phyloP scores from a whole-genome alignment of 1,284 basidiomycete species.

The Prillingera fragicola region DNA sequence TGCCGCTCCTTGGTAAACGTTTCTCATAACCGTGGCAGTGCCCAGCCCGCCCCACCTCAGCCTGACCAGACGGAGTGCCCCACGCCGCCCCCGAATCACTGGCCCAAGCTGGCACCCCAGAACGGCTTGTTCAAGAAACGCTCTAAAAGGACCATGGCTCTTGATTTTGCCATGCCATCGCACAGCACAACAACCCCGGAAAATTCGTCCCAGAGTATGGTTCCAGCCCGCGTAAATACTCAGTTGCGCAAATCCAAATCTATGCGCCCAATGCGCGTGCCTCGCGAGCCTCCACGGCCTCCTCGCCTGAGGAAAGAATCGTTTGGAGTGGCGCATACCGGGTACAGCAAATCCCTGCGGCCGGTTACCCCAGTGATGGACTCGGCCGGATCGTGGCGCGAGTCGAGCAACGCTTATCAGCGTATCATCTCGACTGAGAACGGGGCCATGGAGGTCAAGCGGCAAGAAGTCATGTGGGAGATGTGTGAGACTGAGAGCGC shows the following conservation, averaged over 20 bases:
- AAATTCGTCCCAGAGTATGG: no score
- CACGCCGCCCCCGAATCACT: no score
- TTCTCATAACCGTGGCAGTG: no score
- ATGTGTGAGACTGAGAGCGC: constrained; percentile 62
- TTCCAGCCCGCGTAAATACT: no score
- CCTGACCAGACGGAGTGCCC: no score
- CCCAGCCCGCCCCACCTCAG: no score
- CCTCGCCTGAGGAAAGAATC: constrained; percentile 29
- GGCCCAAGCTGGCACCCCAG: no score
- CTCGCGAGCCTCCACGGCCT: constrained; percentile 28
- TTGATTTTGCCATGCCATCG: no score
- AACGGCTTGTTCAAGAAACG: no score
- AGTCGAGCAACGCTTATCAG: constrained; percentile 22
- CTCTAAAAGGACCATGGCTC: no score
- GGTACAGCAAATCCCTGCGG: constrained; percentile 31
- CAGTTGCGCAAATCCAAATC: constrained; percentile 8
- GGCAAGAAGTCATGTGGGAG: constrained; percentile 65
- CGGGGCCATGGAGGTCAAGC: constrained; percentile 54
- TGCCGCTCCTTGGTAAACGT: no score
- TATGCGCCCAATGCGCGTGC: constrained; percentile 7
- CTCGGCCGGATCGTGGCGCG: constrained; percentile 27
- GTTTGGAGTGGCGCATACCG: constrained; percentile 34
- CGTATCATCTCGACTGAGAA: constrained; percentile 25
- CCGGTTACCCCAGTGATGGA: constrained; percentile 4
- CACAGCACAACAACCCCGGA: no score